These are phyloP conservation scores for Haplosporangium gracile DNA, from an alignment of 192 early-diverging fungal species.

Conservation along the genomic window DNA sequence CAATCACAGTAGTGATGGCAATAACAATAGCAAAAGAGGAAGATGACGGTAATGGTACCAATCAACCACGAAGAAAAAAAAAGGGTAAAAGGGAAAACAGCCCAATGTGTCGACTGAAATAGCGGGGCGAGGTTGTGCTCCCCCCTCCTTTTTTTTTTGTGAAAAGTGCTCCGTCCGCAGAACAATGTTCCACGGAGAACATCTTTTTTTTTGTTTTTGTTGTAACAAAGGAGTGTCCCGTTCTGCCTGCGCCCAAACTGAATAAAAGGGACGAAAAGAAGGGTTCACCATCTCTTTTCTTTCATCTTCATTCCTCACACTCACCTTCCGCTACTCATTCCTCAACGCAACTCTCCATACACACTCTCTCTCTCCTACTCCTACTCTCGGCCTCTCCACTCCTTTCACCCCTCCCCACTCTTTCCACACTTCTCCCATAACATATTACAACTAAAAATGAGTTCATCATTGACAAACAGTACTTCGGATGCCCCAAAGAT, in stretches of 20 bases:
- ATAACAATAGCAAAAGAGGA: neutral
- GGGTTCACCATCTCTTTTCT: neutral
- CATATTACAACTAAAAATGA: slow-evolving; percentile 13
- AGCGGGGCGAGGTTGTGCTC: neutral
- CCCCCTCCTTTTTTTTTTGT: neutral
- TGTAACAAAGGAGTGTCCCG: neutral
- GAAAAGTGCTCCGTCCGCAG: neutral
- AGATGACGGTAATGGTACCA: neutral
- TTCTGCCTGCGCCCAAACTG: slow-evolving; percentile 1
- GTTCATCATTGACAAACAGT: slow-evolving; percentile 17
- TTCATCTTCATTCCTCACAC: neutral
- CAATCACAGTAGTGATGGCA: neutral
- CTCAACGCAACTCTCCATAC: neutral
- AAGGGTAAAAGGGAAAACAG: neutral
- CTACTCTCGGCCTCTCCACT: neutral
- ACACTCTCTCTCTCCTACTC: neutral
- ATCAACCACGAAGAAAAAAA: neutral
- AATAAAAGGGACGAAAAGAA: neutral
- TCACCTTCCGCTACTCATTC: neutral
- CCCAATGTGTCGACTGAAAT: neutral
- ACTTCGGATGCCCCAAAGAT: slow-evolving; percentile 65
- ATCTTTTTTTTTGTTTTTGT: neutral
- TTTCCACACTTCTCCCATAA: neutral
- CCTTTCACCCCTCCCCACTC: neutral
- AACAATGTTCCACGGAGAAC: neutral